A percentile compares a stretch with the other conserved stretches of the same genome.
These are phyloP conservation scores for Omphalotus olearius DNA, from an alignment of 1,284 basidiomycete species.

Conservation along the genomic window DNA sequence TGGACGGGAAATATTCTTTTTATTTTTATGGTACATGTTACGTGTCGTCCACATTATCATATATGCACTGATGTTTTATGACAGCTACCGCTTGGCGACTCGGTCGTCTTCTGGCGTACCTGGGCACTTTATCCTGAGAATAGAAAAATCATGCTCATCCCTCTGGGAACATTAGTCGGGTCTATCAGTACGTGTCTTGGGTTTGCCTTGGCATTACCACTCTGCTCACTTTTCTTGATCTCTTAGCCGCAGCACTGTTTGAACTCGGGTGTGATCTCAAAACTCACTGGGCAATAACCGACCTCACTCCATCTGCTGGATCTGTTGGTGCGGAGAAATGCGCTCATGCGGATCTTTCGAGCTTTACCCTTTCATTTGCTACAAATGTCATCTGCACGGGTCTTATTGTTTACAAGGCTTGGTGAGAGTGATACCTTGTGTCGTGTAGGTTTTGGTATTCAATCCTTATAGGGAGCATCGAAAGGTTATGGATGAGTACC, in stretches of 20 bases:
- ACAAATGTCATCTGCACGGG: conserved; percentile 25
- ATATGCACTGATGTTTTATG: neutral
- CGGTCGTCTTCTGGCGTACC: conserved; percentile 26
- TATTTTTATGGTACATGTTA: conserved; percentile 22
- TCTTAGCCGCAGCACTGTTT: conserved; percentile 21
- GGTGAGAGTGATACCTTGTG: conserved; percentile 15
- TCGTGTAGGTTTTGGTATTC: neutral
- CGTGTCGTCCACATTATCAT: neutral
- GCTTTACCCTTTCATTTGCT: conserved; percentile 25
- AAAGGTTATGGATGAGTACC: conserved; percentile 20
- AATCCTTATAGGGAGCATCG: conserved; percentile 19
- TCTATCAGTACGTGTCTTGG: neutral
- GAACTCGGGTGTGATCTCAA: conserved; percentile 25
- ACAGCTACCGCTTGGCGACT: conserved; percentile 24
- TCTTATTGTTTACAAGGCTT: conserved; percentile 24
- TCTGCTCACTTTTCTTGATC: neutral
- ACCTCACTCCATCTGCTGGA: conserved; percentile 19
- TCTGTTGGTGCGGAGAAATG: conserved; percentile 23
- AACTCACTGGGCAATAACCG: conserved; percentile 21
- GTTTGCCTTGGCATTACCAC: neutral
- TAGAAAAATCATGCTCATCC: conserved; percentile 17
- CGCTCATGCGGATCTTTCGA: conserved; percentile 24
- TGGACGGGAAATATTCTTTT: conserved; percentile 28
- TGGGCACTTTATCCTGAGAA: conserved; percentile 20
- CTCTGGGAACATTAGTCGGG: conserved; percentile 13